Evolutionary conservation across 2,329 filamentous ascomycete species (phyloP).

Genomic region (Chrysosporium queenslandicum): DNA sequence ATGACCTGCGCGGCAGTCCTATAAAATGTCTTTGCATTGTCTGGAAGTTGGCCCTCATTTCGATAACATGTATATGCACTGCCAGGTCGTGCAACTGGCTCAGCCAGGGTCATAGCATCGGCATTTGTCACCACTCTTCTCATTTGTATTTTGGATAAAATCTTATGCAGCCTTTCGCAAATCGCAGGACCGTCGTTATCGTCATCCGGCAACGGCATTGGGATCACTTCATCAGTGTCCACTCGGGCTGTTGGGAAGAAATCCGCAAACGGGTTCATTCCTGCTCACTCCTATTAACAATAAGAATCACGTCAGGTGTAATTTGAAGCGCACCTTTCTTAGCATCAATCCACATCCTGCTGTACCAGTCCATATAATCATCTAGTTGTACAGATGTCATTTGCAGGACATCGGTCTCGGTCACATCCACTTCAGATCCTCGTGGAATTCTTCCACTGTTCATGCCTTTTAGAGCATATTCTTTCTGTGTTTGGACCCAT

Average conservation of each 20-base stretch:
- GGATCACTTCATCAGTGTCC: constrained; percentile 14
- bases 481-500: constrained; percentile 51
- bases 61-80: constrained; percentile 43
- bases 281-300: constrained; percentile 13
- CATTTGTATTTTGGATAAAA: constrained; percentile 36
- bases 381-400: constrained; percentile 57
- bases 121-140: constrained; percentile 32
- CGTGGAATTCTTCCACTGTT: constrained; percentile 31
- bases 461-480: constrained; percentile 28
- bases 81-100: constrained; percentile 38
- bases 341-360: constrained; percentile 48
- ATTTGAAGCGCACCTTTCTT: constrained; percentile 22
- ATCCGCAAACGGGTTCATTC: constrained; percentile 30
- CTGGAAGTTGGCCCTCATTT: constrained; percentile 39
- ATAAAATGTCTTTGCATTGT: constrained; percentile 41
- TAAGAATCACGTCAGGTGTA: background rate
- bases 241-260: constrained; percentile 33
- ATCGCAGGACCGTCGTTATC: constrained; percentile 25
- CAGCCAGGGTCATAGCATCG: constrained; percentile 20
- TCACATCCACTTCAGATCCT: constrained; percentile 45
- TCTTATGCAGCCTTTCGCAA: constrained; percentile 33
- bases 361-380: constrained; percentile 71
- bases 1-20: constrained; percentile 42
- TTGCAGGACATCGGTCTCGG: constrained; percentile 51
- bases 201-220: constrained; percentile 5